A percentile compares a stretch with the other conserved stretches of the same genome.
These are phyloP conservation scores for Mortierella alpina DNA, from an alignment of 192 early-diverging fungal genomes.

Conservation along the genomic window DNA sequence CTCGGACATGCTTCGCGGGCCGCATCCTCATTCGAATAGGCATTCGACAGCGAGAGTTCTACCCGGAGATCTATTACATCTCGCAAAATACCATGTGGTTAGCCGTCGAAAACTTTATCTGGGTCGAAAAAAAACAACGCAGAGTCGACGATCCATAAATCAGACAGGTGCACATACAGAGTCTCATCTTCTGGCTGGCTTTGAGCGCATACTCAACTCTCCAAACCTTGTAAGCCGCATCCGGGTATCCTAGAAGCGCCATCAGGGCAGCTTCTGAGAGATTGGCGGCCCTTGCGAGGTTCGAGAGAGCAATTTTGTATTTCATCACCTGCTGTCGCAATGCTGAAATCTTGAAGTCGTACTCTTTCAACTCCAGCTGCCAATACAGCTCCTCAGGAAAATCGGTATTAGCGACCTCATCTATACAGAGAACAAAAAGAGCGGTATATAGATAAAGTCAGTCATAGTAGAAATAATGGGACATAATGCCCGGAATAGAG, in stretches of 20 bases:
- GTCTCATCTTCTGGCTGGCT: constrained; percentile 43
- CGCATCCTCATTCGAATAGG: constrained; percentile 25
- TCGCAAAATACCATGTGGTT: background rate
- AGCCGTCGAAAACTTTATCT: background rate
- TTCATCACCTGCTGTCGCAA: constrained; percentile 17
- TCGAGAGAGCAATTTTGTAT: constrained; percentile 30
- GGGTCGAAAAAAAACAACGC: background rate
- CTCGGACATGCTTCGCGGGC: constrained; percentile 44
- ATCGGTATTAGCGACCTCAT: constrained; percentile 41
- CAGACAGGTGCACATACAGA: constrained; percentile 18
- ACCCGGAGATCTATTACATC: constrained; percentile 30
- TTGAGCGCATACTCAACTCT: constrained; percentile 45
- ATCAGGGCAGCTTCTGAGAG: constrained; percentile 44
- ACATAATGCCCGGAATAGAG: background rate
- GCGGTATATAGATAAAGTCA: background rate
- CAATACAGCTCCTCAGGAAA: constrained; percentile 49
- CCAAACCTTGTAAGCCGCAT: constrained; percentile 51
- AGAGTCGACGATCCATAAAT: background rate
- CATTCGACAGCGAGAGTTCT: constrained; percentile 38
- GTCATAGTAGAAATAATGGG: background rate
- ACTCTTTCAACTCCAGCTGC: constrained; percentile 48
- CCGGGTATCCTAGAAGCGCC: constrained; percentile 43
- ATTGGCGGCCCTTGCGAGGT: constrained; percentile 40
- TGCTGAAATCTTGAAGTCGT: constrained; percentile 35
- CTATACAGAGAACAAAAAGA: constrained; percentile 7